Base-by-base conservation (phyloP, 345 rosid genomes). In the Isatis tinctoria region DNA sequence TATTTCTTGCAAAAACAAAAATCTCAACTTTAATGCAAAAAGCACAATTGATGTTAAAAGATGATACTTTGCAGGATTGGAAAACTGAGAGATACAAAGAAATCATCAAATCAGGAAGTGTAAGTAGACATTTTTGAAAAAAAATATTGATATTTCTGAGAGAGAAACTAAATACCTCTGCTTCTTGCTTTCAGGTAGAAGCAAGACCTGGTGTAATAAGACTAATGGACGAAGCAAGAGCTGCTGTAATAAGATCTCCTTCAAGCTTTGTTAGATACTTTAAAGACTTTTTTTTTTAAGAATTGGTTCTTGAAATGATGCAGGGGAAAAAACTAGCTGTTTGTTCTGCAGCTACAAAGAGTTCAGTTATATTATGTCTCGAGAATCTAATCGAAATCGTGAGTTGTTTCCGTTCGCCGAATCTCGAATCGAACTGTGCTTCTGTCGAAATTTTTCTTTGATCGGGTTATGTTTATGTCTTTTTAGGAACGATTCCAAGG, bases 321-420 rank as follows among this genome's bases (percentile, higher is more conserved):
- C 73, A 94, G 98, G 96, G 97, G 44, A 94, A 81, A 65, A 83
- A 77, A 52, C 74, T 94, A 61, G 89, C 98, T 69, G 93, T 91
- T 60, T 91, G 98, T 79, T 94, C 98, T 35, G 98, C 98, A 45
- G 98, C 96, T 73, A 94, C 98, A 18, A 94, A 91, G 87, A 94
- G 96, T 84, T 94, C 98, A 0, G 98, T 94, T 57, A 69, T 94
- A 60, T 84, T 94, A 3, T 88, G 95, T 82, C 98, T 94, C 52
- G 96, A 94, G 77, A 91, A 82, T 74, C 96, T 94, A 11, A 84
- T 94, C 26, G 91, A 93, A 65, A 75, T 86, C 67, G 98, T 94
- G 78, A 40, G 84, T 74, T 69, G 40, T 32, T 41, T 36, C 14
- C 51, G 32, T 48, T 67, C 41, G 16, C 36, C 24, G 24, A 28